Conservation (phyloP, 345 rosid genomes). For the Nasturtium officinale region DNA sequence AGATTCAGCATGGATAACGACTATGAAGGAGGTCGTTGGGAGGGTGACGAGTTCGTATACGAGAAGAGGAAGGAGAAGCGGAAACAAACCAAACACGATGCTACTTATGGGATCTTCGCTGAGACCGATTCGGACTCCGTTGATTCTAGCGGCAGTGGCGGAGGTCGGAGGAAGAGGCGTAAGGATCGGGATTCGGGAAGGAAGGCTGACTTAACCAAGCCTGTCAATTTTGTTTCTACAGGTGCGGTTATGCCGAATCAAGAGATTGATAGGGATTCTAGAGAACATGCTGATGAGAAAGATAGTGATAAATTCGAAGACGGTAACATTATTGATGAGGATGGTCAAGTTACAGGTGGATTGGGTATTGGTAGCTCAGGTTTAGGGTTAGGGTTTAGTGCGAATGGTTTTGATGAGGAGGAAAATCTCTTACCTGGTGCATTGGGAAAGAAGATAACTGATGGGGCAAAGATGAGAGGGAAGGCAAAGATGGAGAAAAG, state of each 20-base stretch:
- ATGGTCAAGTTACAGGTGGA: constrained; percentile 53
- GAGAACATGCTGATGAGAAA: constrained; percentile 44
- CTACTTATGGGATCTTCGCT: constrained; percentile 67
- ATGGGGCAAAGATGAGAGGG: constrained; percentile 71
- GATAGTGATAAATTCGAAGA: constrained; percentile 20
- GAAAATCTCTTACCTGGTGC: constrained; percentile 61
- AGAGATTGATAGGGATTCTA: constrained; percentile 64
- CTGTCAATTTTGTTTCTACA: constrained; percentile 74
- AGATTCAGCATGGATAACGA: constrained; percentile 83
- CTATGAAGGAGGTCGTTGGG: constrained; percentile 80
- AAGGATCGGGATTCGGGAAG: constrained; percentile 57
- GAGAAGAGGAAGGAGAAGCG: constrained; percentile 63
- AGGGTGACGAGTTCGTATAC: constrained; percentile 68
- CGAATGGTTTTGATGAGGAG: constrained; percentile 37
- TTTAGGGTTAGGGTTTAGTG: constrained; percentile 53
- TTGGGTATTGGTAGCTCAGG: constrained; percentile 52
- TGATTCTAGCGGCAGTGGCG: constrained; percentile 48
- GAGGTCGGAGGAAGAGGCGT: constrained; percentile 57
- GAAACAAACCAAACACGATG: constrained; percentile 71
- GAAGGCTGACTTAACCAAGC: constrained; percentile 68
- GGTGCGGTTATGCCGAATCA: constrained; percentile 73
- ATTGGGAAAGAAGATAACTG: constrained; percentile 75
- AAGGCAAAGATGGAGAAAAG: constrained; percentile 62
- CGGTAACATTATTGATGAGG: constrained; percentile 34
- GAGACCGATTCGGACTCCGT: constrained; percentile 64